Base-by-base conservation (phyloP, 148 eudicot genomes). In the Nepenthes gracilis region DNA sequence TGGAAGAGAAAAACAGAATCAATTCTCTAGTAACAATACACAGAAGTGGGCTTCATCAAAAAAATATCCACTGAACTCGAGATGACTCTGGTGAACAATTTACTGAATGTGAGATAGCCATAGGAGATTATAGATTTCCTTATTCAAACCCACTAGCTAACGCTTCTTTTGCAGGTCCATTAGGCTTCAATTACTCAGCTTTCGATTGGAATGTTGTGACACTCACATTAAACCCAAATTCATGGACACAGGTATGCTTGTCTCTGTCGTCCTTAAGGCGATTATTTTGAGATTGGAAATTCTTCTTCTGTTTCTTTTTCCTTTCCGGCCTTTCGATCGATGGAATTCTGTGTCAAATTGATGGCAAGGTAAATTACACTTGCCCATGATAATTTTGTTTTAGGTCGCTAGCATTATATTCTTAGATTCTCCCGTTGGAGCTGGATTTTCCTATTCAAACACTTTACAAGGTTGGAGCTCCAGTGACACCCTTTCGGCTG, bases 151-250 rank as follows among this genome's bases (percentile, higher is more conserved):
- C 23, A 23, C 23, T 23, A 23, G 0, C 23, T 23, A 23, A 23
- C 23, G 0, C 23, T 23, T 23, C 23, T 23, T 55, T 55, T 63
- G 56, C 66, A 79, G 86, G 90, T 38, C 90, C 90, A 6, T 35
- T 79, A 13, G 54, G 35, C 11, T 70, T 81, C 32, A 69, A 85
- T 64, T 61, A 37, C 23, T 55, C 59, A 9, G 58, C 55, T 23
- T 68, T 61, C 11, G 51, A 56, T 35, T 64, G 68, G 58, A 58
- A 63, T 38, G 47, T 58, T 14, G 80, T 84, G 23, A 55, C 35
- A 4, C 62, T 75, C 5, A 38, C 70, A 12, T 13, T 70, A 14
- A 79, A 81, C 54, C 82, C 53, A 49, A 2, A 49, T 12, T 49
- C 53, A 49, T 78, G 60, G 76, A 72, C 76, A 52, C 67, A 72